Conservation (phyloP, 208 protist genomes). For the Crithidia thermophila region DNA sequence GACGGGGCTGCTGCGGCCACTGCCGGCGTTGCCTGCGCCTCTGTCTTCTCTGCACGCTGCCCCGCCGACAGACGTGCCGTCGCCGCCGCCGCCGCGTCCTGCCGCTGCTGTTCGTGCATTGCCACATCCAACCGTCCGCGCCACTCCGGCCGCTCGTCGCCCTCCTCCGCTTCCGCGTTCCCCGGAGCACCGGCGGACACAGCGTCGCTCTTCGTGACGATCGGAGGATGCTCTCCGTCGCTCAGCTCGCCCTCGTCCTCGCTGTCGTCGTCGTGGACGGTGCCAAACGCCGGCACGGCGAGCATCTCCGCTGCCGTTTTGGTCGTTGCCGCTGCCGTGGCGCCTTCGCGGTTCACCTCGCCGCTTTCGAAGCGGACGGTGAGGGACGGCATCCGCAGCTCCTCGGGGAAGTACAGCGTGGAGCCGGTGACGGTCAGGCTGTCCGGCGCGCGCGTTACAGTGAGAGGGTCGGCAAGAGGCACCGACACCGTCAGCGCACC, state of each 20-base stretch:
- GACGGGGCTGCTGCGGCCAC: neutral
- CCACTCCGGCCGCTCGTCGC: conserved; percentile 26
- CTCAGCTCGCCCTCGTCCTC: conserved; percentile 10
- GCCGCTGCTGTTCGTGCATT: conserved; percentile 26
- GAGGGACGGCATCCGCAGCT: conserved; percentile 52
- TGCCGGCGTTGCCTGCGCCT: too few species aligned
- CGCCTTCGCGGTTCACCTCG: conserved; percentile 3
- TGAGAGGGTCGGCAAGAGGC: conserved; percentile 27
- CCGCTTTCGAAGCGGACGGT: conserved; percentile 46
- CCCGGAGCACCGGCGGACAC: neutral
- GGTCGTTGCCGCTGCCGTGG: conserved; percentile 35
- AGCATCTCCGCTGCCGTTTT: conserved; percentile 49
- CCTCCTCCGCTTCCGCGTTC: neutral
- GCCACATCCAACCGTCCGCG: conserved; percentile 42
- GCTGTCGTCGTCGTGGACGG: conserved; percentile 23
- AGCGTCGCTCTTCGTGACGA: too few species aligned
- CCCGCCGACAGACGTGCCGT: conserved; percentile 1
- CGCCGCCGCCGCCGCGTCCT: neutral
- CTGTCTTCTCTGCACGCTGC: too few species aligned
- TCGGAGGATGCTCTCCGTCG: neutral
- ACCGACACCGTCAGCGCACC: conserved; percentile 19
- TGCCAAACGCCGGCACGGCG: conserved; percentile 32
- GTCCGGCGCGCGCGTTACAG: conserved; percentile 24
- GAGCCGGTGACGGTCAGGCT: conserved; percentile 16
- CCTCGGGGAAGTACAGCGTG: conserved; percentile 72